Conservation (phyloP, 2,329 filamentous ascomycete species). For the Rhynchosporium agropyri region DNA sequence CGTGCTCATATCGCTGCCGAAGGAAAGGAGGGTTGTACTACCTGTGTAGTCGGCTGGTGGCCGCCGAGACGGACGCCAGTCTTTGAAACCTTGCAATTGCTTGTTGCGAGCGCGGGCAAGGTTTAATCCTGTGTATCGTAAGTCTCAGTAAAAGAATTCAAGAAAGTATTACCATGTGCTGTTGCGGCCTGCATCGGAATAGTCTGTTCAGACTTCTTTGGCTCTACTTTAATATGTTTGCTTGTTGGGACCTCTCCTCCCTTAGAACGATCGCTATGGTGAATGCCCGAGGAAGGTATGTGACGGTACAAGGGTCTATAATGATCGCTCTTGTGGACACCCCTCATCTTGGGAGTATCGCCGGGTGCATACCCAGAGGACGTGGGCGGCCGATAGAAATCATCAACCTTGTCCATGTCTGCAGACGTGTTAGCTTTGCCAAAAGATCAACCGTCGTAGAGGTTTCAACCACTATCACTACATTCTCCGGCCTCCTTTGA, state of each 20-base stretch:
- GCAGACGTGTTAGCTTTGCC: not conserved
- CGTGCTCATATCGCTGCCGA: not conserved
- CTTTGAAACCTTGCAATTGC: not conserved
- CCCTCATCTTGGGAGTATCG: constrained; percentile 2
- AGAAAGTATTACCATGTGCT: not conserved
- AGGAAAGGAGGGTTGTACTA: not conserved
- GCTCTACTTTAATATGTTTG: not conserved
- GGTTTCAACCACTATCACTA: not conserved
- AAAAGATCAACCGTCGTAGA: not conserved
- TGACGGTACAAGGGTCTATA: not conserved
- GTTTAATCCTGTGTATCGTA: not conserved
- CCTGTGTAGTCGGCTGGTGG: not conserved
- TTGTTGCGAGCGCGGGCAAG: not conserved
- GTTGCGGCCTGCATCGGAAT: too few relatives aligned
- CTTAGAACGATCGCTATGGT: not conserved
- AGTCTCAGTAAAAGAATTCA: not conserved
- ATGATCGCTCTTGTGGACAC: constrained; percentile 1
- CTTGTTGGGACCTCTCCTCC: constrained; percentile 3
- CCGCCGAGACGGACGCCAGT: not conserved
- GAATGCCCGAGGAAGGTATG: not conserved
- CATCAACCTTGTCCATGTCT: not conserved
- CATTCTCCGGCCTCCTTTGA: not conserved
- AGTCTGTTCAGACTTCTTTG: not conserved
- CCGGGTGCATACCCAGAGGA: constrained; percentile 5
- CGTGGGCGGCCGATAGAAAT: not conserved